phyloP scores from a whole-genome alignment of 495 filamentous ascomycete species.

The Neurospora sp. region DNA sequence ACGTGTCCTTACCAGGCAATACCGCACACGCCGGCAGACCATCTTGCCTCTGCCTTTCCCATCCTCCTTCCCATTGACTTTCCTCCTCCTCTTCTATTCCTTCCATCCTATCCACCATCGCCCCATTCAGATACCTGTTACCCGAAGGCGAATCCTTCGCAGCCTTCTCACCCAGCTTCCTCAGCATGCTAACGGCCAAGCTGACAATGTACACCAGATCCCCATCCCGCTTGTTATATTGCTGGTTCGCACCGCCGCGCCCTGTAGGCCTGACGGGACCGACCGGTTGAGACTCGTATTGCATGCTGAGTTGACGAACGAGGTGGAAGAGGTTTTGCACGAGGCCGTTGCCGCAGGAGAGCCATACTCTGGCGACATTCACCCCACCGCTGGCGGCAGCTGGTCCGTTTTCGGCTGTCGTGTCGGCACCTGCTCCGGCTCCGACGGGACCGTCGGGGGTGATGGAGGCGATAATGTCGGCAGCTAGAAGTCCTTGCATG shows the following conservation, averaged over 20 bases:
- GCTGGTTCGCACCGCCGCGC: slow-evolving; percentile 17
- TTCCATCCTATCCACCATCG: not conserved
- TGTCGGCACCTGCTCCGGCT: not conserved
- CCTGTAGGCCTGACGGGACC: slow-evolving; percentile 4
- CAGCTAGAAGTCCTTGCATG: slow-evolving; percentile 84
- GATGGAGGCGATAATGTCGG: slow-evolving; percentile 74
- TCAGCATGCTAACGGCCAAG: slow-evolving; percentile 59
- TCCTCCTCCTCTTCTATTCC: not conserved
- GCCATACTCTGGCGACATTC: slow-evolving; percentile 64
- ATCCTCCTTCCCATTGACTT: not conserved
- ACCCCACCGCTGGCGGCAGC: not conserved
- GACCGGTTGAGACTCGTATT: slow-evolving; percentile 35
- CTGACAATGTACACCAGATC: slow-evolving; percentile 53
- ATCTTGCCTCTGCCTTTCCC: slow-evolving; percentile 3
- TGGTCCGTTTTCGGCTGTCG: not conserved
- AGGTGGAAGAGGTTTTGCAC: slow-evolving; percentile 66
- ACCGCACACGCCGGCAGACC: slow-evolving; percentile 49
- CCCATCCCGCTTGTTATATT: slow-evolving; percentile 29
- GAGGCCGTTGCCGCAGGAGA: slow-evolving; percentile 77
- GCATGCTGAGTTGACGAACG: slow-evolving; percentile 56
- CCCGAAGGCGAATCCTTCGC: slow-evolving; percentile 32
- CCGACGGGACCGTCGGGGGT: slow-evolving; percentile 59
- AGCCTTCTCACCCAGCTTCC: slow-evolving; percentile 61
- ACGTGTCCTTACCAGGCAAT: slow-evolving; percentile 57
- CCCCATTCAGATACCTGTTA: not conserved